A percentile compares a stretch with the other conserved stretches of the same genome.
These are phyloP conservation scores for Penicillium sp. DNA, from an alignment of 2,329 filamentous ascomycete genomes.

Conservation along the genomic window DNA sequence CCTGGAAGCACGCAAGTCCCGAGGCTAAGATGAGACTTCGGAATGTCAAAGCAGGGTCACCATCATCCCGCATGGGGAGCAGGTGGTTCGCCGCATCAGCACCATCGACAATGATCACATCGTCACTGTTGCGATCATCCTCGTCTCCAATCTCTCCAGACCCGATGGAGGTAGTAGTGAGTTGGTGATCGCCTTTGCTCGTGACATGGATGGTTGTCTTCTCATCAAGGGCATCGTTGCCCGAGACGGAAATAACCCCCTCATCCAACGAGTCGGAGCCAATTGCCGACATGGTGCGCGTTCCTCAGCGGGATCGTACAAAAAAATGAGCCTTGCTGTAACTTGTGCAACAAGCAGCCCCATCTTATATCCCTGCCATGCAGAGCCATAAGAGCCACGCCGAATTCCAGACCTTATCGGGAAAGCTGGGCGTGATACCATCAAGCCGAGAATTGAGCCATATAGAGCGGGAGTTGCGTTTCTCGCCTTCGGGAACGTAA, in stretches of 20 bases:
- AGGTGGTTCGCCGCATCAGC: constrained; percentile 53
- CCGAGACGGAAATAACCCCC: neutral
- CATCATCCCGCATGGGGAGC: constrained; percentile 55
- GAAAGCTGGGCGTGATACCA: neutral
- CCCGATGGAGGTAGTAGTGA: neutral
- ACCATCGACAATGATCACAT: constrained; percentile 54
- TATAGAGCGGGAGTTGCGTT: neutral
- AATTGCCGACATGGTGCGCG: neutral
- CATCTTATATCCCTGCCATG: neutral
- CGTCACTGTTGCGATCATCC: constrained; percentile 6
- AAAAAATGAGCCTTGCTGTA: neutral
- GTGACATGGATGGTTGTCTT: neutral
- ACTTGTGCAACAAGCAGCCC: neutral
- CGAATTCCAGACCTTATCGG: neutral
- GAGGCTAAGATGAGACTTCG: constrained; percentile 55
- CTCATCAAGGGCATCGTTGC: neutral
- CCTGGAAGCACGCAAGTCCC: constrained; percentile 53
- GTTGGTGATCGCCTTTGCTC: neutral
- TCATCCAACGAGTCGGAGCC: neutral
- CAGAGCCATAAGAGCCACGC: neutral
- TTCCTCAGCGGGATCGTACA: neutral
- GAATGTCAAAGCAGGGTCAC: constrained; percentile 54
- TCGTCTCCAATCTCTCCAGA: neutral
- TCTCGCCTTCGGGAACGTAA: neutral
- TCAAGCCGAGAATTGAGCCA: neutral